Evolutionary conservation across 2,329 filamentous ascomycete species (phyloP), one percentile per base, ranked within the genome.

Genomic region (Diaporthe longicolla): DNA sequence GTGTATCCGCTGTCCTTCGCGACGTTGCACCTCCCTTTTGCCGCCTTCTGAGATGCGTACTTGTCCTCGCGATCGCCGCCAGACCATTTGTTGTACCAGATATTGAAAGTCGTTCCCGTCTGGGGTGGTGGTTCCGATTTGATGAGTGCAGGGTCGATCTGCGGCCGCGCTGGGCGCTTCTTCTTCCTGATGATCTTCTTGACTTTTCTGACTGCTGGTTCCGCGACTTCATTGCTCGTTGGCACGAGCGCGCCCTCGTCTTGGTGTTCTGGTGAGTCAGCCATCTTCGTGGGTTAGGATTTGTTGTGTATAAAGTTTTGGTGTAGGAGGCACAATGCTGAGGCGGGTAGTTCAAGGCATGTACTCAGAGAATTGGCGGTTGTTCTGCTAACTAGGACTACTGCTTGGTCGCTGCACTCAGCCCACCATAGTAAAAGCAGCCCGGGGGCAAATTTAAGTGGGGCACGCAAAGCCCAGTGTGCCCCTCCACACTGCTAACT

Each of bases 11-110:
- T 91, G 81, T 97, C 97, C 75, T 89, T 91, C 1, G 92, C 92
- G 75, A 99, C 87, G 81, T 95, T 97, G 87, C 97, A 98, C 72
- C 97, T 93, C 3, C 93, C 93, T 77, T 93, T 92, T 4, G 97
- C 96, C 19, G 92, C 90, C 29, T 92, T 93, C 81, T 98, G 93
- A 48, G 93, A 94, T 5, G 95, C 89, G 80, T 96, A 95, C 79
- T 95, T 95, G 86, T 97, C 95, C 81, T 98, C 96, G 75, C 95
- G 91, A 84, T 99, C 97, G 80, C 97, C 97, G 77, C 97, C 97
- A 0, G 93, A 93, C 95, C 96, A 98, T 84, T 98, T 98, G 86
- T 98, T 98, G 85, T 98, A 98, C 96, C 95, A 98, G 80, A 97
- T 97, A 84, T 99, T 99, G 89, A 97, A 99, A 74, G 95, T 95